phyloP scores from a whole-genome alignment of 768 basidiomycete genomes.

The Nidula microcarpa region DNA sequence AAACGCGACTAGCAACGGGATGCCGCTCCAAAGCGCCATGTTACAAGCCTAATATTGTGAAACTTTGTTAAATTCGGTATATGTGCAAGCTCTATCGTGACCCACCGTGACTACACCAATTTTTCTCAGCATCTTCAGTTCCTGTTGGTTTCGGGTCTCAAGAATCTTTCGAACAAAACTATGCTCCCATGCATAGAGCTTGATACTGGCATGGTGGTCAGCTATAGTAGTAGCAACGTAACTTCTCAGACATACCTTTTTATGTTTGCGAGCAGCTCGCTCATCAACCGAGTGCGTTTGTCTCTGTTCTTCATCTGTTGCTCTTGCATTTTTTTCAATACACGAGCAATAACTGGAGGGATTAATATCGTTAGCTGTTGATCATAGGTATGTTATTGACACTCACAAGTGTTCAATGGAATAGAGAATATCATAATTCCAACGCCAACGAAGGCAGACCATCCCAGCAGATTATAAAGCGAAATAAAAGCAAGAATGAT shows the following conservation, averaged over 20 bases:
- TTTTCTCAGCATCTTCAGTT: slow-evolving; percentile 76
- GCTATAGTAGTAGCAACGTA: too few relatives aligned
- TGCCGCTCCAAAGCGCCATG: slow-evolving; percentile 61
- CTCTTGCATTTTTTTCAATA: slow-evolving; percentile 75
- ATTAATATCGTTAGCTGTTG: background rate
- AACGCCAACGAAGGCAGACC: slow-evolving; percentile 88
- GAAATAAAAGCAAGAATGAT: slow-evolving; percentile 88
- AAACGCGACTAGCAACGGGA: slow-evolving; percentile 75
- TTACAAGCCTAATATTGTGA: slow-evolving; percentile 45
- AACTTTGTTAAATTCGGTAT: slow-evolving; percentile 6
- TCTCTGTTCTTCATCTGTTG: slow-evolving; percentile 94
- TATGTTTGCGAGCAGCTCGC: slow-evolving; percentile 89
- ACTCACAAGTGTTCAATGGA: slow-evolving; percentile 62
- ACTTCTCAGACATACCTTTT: slow-evolving; percentile 47
- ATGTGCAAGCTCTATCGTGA: slow-evolving; percentile 1
- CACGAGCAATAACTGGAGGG: slow-evolving; percentile 53
- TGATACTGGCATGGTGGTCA: slow-evolving; percentile 53
- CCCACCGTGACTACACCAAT: slow-evolving; percentile 74
- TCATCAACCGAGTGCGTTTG: slow-evolving; percentile 82
- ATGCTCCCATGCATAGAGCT: slow-evolving; percentile 93
- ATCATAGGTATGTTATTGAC: background rate
- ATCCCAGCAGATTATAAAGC: slow-evolving; percentile 85
- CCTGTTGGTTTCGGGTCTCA: slow-evolving; percentile 78
- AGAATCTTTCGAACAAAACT: slow-evolving; percentile 79
- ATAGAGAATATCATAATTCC: slow-evolving; percentile 84